Percentiles rank a stretch among this genome's conserved stretches.
Conservation (phyloP, 768 basidiomycete genomes). For the Suillus subalutaceus region DNA sequence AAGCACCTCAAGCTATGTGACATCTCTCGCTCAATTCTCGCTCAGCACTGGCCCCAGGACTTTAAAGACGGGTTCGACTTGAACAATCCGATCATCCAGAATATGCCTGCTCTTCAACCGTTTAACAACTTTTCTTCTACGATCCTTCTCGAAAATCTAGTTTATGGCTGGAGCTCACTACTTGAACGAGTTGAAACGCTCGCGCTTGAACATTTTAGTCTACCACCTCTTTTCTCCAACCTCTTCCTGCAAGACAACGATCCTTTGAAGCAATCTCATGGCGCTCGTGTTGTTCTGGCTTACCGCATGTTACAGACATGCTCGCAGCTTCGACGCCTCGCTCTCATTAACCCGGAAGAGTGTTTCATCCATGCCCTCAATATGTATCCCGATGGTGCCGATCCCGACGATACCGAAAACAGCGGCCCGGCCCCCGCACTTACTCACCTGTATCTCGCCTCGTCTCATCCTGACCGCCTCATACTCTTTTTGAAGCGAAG, state of each 20-base stretch:
- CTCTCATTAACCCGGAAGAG: slow-evolving; percentile 3
- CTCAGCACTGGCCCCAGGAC: not conserved
- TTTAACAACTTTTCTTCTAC: slow-evolving; percentile 3
- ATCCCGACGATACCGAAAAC: not conserved
- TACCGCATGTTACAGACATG: not conserved
- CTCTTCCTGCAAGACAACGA: not conserved
- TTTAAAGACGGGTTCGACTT: not conserved
- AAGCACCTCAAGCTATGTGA: slow-evolving; percentile 12
- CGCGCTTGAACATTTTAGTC: not conserved
- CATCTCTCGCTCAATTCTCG: not conserved
- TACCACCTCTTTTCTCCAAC: not conserved
- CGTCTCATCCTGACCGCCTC: not conserved
- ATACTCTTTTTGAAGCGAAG: not conserved
- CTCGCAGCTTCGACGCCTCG: not conserved
- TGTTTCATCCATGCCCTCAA: slow-evolving; percentile 11
- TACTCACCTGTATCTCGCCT: not conserved
- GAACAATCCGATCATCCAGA: not conserved
- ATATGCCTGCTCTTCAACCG: not conserved
- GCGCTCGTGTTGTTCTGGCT: not conserved
- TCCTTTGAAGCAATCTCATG: not conserved
- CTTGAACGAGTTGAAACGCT: slow-evolving; percentile 13
- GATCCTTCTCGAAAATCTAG: slow-evolving; percentile 7
- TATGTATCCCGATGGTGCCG: not conserved
- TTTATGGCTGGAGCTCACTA: not conserved
- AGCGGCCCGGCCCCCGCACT: not conserved